phyloP scores from a whole-genome alignment of 202 grass and related monocot species.

The Panicum virgatum region DNA sequence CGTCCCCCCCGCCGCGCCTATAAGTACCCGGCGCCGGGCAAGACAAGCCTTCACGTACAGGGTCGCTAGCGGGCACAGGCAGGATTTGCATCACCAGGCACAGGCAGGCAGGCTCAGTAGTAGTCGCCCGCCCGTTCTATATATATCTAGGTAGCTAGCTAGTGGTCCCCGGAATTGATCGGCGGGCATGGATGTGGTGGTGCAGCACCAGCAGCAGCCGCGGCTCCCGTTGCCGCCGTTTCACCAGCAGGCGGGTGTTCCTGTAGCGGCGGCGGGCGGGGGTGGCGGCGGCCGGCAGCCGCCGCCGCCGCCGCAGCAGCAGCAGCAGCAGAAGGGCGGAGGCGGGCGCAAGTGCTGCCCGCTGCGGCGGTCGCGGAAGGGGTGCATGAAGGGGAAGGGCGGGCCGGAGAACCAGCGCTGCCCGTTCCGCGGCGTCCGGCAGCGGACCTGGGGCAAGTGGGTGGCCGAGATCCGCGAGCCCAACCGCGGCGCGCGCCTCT shows the following conservation, averaged over 20 bases:
- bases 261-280: no score
- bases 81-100: background rate
- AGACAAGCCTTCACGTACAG: background rate
- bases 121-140: background rate
- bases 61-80: no score
- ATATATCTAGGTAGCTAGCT: background rate
- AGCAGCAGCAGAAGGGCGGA: background rate
- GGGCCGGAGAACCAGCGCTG: constrained; percentile 92
- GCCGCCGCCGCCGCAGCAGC: background rate
- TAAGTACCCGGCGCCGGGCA: background rate
- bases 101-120: no score
- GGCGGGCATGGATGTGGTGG: background rate
- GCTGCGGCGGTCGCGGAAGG: constrained; percentile 75
- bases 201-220: background rate
- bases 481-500: constrained; percentile 88
- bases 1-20: background rate
- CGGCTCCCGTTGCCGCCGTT: background rate
- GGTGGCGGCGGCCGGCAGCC: background rate
- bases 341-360: constrained; percentile 60
- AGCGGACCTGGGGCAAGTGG: constrained; percentile 99
- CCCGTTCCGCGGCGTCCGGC: constrained; percentile 76
- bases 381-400: constrained; percentile 99
- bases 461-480: constrained; percentile 98
- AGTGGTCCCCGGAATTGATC: background rate
- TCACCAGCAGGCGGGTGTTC: no score